Base-by-base conservation (phyloP, 192 early-diverging fungal species). In the Coemansia sp. region DNA sequence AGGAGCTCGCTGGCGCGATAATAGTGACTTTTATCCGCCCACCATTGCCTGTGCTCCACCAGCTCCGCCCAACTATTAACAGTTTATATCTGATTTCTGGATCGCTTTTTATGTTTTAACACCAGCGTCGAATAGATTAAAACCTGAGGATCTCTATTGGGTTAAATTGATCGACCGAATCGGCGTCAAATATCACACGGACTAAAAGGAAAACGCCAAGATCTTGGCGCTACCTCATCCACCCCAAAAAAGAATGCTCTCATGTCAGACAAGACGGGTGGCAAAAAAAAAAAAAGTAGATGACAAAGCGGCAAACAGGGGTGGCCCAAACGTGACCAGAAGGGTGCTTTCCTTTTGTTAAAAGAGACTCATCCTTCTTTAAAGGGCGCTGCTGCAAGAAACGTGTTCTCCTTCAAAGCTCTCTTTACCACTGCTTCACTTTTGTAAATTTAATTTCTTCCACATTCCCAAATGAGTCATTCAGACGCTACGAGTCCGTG, bases 391-490 rank as follows among this genome's bases (percentile, higher is more conserved):
- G 62, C 13, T 63, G 26, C 36, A 55, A 50, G 33, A 14, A 64
- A 31, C 36, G 48, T 28, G 34, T 26, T 39, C 42, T 59, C 23
- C 31, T 39, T 28, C 25, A 14, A 21, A 18, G 13, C 43, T 64
- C 11, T n/a, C 58, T 56, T 41, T 65, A 57, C 11, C n/a, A 45
- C 18, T 56, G 10, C 12, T 26, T 18, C 11, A 45, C 16, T 43
- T 31, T 58, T 41, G 36, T 66, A n/a, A 25, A 41, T 31, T 31
- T 31, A 31, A 1, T 21, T 14, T 39, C 26, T 33, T 60, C 25
- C 45, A 39, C 60, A 61, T 48, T 33, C 26, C 10, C 23, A 2
- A 59, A 76, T 76, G 74, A 62, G 55, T 8, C 52, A 68, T 45
- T 33, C 61, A 6, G 68, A 76, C 9, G 38, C 39, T 21, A 50